phyloP scores from a whole-genome alignment of 805 yeast species.

The Schizosaccharomyces lindneri region DNA sequence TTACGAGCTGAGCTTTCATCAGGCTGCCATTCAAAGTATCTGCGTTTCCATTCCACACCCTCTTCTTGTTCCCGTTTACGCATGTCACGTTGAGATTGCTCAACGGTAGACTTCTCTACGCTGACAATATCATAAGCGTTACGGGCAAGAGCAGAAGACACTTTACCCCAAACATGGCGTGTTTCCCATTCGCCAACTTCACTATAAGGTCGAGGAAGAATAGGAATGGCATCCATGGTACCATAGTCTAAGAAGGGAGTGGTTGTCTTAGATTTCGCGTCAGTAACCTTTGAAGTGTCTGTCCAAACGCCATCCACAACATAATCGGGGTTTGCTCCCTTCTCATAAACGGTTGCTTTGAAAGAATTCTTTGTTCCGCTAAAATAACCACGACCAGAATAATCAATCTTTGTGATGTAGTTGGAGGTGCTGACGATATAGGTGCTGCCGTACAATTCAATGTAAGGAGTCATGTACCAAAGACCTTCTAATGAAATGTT shows the following conservation, averaged over 20 bases:
- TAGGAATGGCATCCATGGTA: slow-evolving; percentile 24
- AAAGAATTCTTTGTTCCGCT: slow-evolving; percentile 82
- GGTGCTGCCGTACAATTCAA: slow-evolving; percentile 78
- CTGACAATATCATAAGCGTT: slow-evolving; percentile 59
- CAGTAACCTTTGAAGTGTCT: slow-evolving; percentile 65
- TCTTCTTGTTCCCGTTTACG: slow-evolving; percentile 46
- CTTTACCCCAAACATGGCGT: slow-evolving; percentile 72
- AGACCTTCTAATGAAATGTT: slow-evolving; percentile 88
- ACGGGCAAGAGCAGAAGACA: slow-evolving; percentile 59
- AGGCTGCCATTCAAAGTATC: slow-evolving; percentile 41
- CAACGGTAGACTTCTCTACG: slow-evolving; percentile 51
- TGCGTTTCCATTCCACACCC: slow-evolving; percentile 45
- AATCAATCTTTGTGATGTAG: slow-evolving; percentile 46
- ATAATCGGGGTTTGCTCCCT: slow-evolving; percentile 8
- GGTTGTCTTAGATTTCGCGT: slow-evolving; percentile 31
- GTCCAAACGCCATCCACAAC: slow-evolving; percentile 61
- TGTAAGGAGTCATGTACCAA: slow-evolving; percentile 73
- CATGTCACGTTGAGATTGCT: slow-evolving; percentile 61
- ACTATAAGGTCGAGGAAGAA: slow-evolving; percentile 56
- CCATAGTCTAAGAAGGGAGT: slow-evolving; percentile 14
- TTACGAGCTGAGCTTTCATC: neutral
- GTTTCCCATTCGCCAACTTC: slow-evolving; percentile 62
- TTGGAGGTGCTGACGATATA: slow-evolving; percentile 66
- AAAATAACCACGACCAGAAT: slow-evolving; percentile 81
- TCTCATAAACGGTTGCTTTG: slow-evolving; percentile 53